A percentile compares a stretch with the other conserved stretches of the same genome.
These are phyloP conservation scores for Cladosporium sp. DNA, from an alignment of 2,329 filamentous ascomycete species.

Conservation along the genomic window DNA sequence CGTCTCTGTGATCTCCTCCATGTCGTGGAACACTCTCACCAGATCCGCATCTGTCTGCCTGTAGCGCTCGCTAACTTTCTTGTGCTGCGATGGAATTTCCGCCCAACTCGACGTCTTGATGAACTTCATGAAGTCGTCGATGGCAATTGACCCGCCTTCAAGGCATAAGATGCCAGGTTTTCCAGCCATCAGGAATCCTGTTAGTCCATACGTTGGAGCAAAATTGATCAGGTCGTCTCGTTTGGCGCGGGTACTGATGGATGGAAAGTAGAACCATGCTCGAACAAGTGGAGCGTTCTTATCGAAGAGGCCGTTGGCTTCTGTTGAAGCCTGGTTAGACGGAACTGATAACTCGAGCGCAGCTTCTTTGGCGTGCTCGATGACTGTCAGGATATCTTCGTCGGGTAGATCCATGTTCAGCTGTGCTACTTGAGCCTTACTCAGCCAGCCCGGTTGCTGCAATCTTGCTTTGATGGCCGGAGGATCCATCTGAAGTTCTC, in stretches of 20 bases:
- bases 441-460: constrained; percentile 52
- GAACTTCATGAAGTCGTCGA: constrained; percentile 59
- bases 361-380: constrained; percentile 43
- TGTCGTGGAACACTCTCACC: constrained; percentile 48
- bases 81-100: constrained; percentile 58
- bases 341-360: constrained; percentile 25
- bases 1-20: constrained; percentile 54
- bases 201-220: constrained; percentile 50
- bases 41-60: constrained; percentile 36
- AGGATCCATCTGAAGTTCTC: constrained; percentile 30
- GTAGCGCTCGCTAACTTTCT: constrained; percentile 57
- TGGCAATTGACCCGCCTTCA: constrained; percentile 44
- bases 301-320: not conserved
- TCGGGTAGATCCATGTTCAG: constrained; percentile 39
- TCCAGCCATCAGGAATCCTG: constrained; percentile 57
- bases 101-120: constrained; percentile 63
- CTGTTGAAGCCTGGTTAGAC: constrained; percentile 1
- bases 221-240: constrained; percentile 54
- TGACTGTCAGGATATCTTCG: constrained; percentile 43
- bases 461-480: constrained; percentile 42
- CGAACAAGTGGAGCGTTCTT: constrained; percentile 38
- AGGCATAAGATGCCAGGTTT: constrained; percentile 56
- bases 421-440: constrained; percentile 42
- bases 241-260: constrained; percentile 56
- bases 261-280: constrained; percentile 63